Conservation (phyloP, 768 basidiomycete species). For the Russula virescens region DNA sequence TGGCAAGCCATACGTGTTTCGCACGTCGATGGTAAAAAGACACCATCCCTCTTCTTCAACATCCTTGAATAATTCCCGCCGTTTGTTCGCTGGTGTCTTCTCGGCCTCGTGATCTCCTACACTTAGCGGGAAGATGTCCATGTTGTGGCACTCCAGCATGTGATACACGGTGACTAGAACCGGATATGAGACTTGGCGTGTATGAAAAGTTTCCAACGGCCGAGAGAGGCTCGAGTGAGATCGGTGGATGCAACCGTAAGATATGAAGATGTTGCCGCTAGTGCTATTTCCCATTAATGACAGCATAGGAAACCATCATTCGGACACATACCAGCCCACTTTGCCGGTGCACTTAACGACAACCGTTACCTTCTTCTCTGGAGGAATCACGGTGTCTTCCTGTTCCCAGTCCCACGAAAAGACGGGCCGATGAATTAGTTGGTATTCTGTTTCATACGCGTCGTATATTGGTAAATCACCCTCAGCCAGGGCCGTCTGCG, state of each 20-base stretch:
- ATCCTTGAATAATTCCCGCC: constrained; percentile 34
- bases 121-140: constrained; percentile 74
- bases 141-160: constrained; percentile 80
- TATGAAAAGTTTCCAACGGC: constrained; percentile 59
- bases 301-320: not conserved
- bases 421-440: constrained; percentile 67
- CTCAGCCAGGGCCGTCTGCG: constrained; percentile 72
- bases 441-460: constrained; percentile 86
- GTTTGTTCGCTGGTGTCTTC: constrained; percentile 22
- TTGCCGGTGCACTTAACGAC: constrained; percentile 80
- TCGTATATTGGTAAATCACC: constrained; percentile 78
- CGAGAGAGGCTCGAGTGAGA: constrained; percentile 30
- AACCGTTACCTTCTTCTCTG: constrained; percentile 66
- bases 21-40: constrained; percentile 83
- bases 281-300: constrained; percentile 42
- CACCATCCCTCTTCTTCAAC: constrained; percentile 67
- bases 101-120: constrained; percentile 23
- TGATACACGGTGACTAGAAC: constrained; percentile 92
- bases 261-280: constrained; percentile 71
- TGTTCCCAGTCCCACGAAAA: constrained; percentile 61
- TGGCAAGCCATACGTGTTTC: constrained; percentile 85
- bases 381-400: constrained; percentile 50
- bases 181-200: constrained; percentile 83
- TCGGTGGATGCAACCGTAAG: constrained; percentile 69
- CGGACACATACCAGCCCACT: constrained; percentile 71